Base-by-base conservation (phyloP, 2,329 filamentous ascomycete genomes). In the Exutisphaerella laricina region DNA sequence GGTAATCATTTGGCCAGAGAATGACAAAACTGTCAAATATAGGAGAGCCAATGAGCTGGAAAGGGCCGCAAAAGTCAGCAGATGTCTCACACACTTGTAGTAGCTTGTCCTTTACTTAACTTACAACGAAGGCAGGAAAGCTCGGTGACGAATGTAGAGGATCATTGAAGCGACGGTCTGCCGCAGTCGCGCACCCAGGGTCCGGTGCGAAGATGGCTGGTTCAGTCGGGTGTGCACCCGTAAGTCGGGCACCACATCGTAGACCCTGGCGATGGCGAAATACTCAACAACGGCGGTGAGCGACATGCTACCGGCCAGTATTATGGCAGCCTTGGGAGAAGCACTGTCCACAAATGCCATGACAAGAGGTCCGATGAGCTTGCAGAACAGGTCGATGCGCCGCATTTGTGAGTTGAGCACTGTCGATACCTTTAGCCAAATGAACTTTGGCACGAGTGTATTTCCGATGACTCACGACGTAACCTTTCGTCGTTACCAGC, bases 1-100 rank as follows among this genome's bases (percentile, higher is more conserved):
- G 0, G 80, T 81, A 40, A 80, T 68, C 77, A 83, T 82, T 53
- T 81, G 79, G 0, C 77, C 78, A 0, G 68, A 66, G 51, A 80
- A 79, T 5, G 69, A 72, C 3, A 81, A 63, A 0, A 80, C 77
- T 0, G 77, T 84, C 36, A 83, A 66, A 56, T 83, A 83, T 1
- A 83, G 71, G 0, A 84, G 60, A 0, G 77, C 69, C 0, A 75
- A 65, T 0, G 79, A 67, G 37, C n/a, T n/a, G n/a, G n/a, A n/a
- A n/a, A n/a, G n/a, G n/a, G n/a, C n/a, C n/a, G n/a, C n/a, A n/a
- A n/a, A n/a, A n/a, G n/a, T n/a, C n/a, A n/a, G n/a, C n/a, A n/a
- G n/a, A n/a, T n/a, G n/a, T n/a, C n/a, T n/a, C n/a, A n/a, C n/a
- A n/a, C n/a, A n/a, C n/a, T n/a, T n/a, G n/a, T n/a, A n/a, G n/a